Conservation (phyloP, 805 yeast species). For the Candida silvatica region DNA sequence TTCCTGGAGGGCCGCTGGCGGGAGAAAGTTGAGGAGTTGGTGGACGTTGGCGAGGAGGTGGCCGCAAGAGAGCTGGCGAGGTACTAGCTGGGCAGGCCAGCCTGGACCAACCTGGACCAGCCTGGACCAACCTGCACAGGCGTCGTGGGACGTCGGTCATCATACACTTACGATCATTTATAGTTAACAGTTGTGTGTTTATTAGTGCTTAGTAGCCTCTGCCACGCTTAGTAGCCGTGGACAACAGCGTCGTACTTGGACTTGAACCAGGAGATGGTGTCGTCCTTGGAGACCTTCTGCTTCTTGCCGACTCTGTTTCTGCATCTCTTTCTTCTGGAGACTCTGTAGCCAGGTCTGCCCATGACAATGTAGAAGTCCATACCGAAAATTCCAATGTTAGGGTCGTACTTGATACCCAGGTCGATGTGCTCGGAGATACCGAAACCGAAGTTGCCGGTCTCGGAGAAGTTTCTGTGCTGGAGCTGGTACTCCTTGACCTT, state of each 20-base stretch:
- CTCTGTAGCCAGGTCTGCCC: conserved; percentile 99
- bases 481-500: conserved; percentile 99
- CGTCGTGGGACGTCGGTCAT: no score
- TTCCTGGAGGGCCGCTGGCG: conserved; percentile 43
- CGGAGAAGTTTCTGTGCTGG: conserved; percentile 89
- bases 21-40: conserved; percentile 32
- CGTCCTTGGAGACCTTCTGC: conserved; percentile 90
- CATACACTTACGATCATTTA: no score
- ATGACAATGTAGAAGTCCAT: conserved; percentile 99
- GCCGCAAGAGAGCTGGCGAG: conserved; percentile 1
- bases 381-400: conserved; percentile 99
- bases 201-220: no score
- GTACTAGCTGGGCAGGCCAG: no score
- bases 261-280: conserved; percentile 98
- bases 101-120: no score
- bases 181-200: no score
- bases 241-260: conserved; percentile 99
- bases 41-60: conserved; percentile 23
- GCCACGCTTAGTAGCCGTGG: conserved; percentile 55
- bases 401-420: conserved; percentile 99
- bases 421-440: conserved; percentile 99
- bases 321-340: conserved; percentile 97
- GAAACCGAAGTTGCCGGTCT: conserved; percentile 99
- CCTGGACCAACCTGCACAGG: no score
- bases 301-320: conserved; percentile 80